Evolutionary conservation across 495 filamentous ascomycete species (phyloP).

Genomic region (Rostrohypoxylon terebratum): DNA sequence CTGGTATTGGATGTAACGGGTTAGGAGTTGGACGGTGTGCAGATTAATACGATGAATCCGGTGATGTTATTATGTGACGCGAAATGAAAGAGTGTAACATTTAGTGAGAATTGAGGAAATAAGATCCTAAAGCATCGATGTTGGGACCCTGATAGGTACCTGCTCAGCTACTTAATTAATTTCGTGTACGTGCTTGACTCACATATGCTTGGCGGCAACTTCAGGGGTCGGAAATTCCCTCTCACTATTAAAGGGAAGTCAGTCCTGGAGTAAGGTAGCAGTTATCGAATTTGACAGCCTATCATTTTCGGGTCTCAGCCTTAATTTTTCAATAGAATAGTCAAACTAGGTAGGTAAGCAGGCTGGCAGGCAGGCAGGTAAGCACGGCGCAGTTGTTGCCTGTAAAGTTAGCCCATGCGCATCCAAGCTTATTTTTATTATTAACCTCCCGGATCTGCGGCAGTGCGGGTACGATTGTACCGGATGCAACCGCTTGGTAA

Average conservation of each 20-base stretch:
- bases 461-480: background rate
- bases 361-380: too few relatives aligned
- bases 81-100: background rate
- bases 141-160: background rate
- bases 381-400: background rate
- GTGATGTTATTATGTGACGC: background rate
- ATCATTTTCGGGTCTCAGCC: constrained; percentile 10
- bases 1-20: background rate
- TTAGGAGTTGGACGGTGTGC: background rate
- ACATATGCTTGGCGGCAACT: background rate
- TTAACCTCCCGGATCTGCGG: background rate
- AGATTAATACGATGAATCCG: background rate
- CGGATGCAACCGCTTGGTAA: background rate
- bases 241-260: background rate
- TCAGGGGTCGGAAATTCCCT: background rate
- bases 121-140: background rate
- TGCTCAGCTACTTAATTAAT: background rate
- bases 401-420: background rate
- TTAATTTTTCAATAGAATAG: background rate
- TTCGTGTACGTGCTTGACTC: background rate
- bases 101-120: background rate
- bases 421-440: background rate
- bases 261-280: constrained; percentile 1
- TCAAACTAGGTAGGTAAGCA: too few relatives aligned
- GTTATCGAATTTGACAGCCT: constrained; percentile 1